These are phyloP conservation scores for Oxytropis ochrocephala DNA, from an alignment of 306 rosid genomes.

Conservation along the genomic window DNA sequence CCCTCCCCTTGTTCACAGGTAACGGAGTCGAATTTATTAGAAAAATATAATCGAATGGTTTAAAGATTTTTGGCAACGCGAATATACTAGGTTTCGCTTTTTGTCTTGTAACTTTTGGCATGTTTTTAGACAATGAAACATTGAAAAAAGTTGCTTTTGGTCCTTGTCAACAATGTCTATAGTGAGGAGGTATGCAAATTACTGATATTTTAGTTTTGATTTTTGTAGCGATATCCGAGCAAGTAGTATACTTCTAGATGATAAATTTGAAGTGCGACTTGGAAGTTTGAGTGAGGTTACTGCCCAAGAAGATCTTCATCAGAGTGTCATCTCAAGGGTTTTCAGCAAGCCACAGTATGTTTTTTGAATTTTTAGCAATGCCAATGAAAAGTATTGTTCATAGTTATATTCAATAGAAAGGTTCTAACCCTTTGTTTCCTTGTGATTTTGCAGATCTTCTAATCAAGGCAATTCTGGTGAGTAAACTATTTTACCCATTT, in stretches of 20 bases:
- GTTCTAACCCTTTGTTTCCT: slow-evolving; percentile 1
- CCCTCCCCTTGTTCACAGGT: slow-evolving; percentile 96
- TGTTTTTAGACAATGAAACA: no score
- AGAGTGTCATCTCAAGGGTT: slow-evolving; percentile 54
- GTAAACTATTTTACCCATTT: slow-evolving; percentile 28
- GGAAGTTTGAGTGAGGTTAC: slow-evolving; percentile 87
- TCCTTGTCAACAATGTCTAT: background rate
- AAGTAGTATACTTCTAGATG: slow-evolving; percentile 94
- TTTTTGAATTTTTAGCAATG: slow-evolving; percentile 12
- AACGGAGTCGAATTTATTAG: background rate
- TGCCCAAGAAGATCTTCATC: slow-evolving; percentile 72
- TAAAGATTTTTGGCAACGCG: no score
- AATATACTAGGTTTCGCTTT: no score
- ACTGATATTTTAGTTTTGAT: slow-evolving; percentile 27
- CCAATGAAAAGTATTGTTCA: background rate
- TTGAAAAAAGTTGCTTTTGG: no score
- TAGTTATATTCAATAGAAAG: background rate
- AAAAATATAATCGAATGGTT: background rate
- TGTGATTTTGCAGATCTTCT: slow-evolving; percentile 52
- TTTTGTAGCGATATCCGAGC: slow-evolving; percentile 79
- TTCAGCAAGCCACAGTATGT: slow-evolving; percentile 78
- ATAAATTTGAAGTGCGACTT: slow-evolving; percentile 91
- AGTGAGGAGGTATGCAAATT: background rate
- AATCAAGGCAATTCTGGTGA: slow-evolving; percentile 54
- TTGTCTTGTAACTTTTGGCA: no score